Evolutionary conservation across 1,139 yeast species (phyloP), one percentile per base, ranked within the genome.

Genomic region (Spathaspora sp.): DNA sequence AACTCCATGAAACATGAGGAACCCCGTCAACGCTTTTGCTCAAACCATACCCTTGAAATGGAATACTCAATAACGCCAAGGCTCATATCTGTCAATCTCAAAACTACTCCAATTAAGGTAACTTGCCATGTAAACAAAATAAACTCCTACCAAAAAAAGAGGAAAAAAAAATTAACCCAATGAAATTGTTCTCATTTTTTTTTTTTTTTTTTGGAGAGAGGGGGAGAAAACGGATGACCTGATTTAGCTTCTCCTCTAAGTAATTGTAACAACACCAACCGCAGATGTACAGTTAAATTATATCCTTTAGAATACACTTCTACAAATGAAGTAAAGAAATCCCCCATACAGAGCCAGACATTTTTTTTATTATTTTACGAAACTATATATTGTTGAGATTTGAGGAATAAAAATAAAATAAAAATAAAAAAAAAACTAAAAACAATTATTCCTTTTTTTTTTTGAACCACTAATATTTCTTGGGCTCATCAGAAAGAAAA

Each of bases 301-400:
- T 20, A 20, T 7, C 7, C 4, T 20, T 20, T 20, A 7, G 7
- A 20, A 20, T 20, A 20, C 7, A 20, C 7, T 25, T 25, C 27
- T 11, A 25, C 9, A 6, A 3, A 9, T 9, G 11, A 10, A n/a
- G 31, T 27, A 27, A 2, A 27, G 31, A 9, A 10, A 13, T 11
- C 18, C 15, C 13, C 26, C 26, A n/a, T 3, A 7, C 20, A 36
- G 7, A 10, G 25, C 18, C 4, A 29, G 11, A 7, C 3, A 5
- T 47, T 36, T 43, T 43, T 39, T 39, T 43, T 39, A 31, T 26
- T 34, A 34, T 36, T 41, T 44, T 40, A 31, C 36, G 36, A 31
- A 31, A 13, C 7, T 31, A 31, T 31, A 4, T 31, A 31, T 31
- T 31, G 36, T 31, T 31, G 36, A 31, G 36, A 31, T 31, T 31